Base-by-base conservation (phyloP, 2,329 filamentous ascomycete species). In the Fusarium sp. region DNA sequence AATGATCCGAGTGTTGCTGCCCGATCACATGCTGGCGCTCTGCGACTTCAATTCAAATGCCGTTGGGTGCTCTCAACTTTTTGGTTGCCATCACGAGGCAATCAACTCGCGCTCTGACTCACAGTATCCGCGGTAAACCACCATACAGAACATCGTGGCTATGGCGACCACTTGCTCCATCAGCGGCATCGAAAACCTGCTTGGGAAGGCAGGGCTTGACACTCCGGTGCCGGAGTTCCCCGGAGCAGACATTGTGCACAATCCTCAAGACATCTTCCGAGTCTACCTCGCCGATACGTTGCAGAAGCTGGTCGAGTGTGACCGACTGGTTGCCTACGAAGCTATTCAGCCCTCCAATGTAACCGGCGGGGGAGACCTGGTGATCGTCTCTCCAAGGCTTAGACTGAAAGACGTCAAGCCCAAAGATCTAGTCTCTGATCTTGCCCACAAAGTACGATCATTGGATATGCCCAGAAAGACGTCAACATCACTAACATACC, bases 251-350 rank as follows among this genome's bases (percentile, higher is more conserved):
- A 62, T 76, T 1, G 66, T 76, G 31, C 66, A 71, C 6, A 76
- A 76, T 0, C 74, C 73, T 0, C 74, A 76, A 36, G 74, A 76
- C 39, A 73, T 76, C 39, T 76, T 76, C 7, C 68, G 73, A 1
- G 73, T 62, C 0, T 76, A 76, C 13, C 68, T 76, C 0, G 74
- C 74, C 53, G 74, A 76, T 1, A 72, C 11, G 0, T 3, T 76
- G 0, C 65, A 74, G 43, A 74, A 63, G 9, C 61, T 76, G n/a
- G 39, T 74, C 0, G 4, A 64, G 1, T 76, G 74, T 28, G 74
- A 76, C 27, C 53, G 54, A 12, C 6, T 52, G 34, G 39, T 74
- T 4, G 74, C 74, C 13, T 76, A 76, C 6, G 74, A 75, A 61
- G 74, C 75, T 0, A 75, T 76, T 4, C 75, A 76, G 31, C 67